A percentile compares a stretch with the other conserved stretches of the same genome.
phyloP scores from a whole-genome alignment of 495 filamentous ascomycete genomes.

The Niebla homalea region DNA sequence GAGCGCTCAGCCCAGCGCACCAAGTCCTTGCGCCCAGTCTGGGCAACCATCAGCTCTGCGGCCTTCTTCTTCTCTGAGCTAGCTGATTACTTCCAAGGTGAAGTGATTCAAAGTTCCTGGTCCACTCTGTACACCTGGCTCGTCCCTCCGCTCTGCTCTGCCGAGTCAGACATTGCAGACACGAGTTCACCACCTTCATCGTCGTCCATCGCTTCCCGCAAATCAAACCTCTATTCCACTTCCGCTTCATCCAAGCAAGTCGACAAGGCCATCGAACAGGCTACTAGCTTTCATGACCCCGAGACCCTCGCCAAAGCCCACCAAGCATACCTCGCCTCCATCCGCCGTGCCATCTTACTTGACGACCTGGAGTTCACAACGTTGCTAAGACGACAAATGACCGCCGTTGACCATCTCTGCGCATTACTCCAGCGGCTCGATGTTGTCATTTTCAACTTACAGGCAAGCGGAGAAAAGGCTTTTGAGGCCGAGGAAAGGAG shows the following conservation, averaged over 20 bases:
- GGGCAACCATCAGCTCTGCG: constrained; percentile 73
- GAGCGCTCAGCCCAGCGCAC: constrained; percentile 44
- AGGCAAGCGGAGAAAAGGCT: constrained; percentile 66
- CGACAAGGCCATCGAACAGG: constrained; percentile 3
- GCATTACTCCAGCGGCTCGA: constrained; percentile 61
- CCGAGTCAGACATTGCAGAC: neutral
- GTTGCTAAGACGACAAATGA: constrained; percentile 55
- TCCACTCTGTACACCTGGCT: constrained; percentile 48
- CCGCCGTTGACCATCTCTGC: constrained; percentile 61
- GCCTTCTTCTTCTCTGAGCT: constrained; percentile 79
- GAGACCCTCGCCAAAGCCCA: constrained; percentile 74
- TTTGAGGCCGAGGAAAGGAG: constrained; percentile 54
- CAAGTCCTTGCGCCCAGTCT: constrained; percentile 58
- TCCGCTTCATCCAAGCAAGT: neutral
- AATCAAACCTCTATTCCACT: neutral
- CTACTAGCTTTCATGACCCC: constrained; percentile 50
- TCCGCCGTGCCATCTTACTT: constrained; percentile 58
- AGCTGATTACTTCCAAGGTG: constrained; percentile 76
- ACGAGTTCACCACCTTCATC: neutral
- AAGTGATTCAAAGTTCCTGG: constrained; percentile 72
- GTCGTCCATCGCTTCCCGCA: neutral
- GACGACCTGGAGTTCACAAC: constrained; percentile 54
- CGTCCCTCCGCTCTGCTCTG: constrained; percentile 13
- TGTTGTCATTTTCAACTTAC: constrained; percentile 53
- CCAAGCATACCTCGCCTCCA: constrained; percentile 51